Evolutionary conservation across 2,329 filamentous ascomycete species (phyloP), one percentile per base, ranked within the genome.

Genomic region (Mycocentrospora acerina): DNA sequence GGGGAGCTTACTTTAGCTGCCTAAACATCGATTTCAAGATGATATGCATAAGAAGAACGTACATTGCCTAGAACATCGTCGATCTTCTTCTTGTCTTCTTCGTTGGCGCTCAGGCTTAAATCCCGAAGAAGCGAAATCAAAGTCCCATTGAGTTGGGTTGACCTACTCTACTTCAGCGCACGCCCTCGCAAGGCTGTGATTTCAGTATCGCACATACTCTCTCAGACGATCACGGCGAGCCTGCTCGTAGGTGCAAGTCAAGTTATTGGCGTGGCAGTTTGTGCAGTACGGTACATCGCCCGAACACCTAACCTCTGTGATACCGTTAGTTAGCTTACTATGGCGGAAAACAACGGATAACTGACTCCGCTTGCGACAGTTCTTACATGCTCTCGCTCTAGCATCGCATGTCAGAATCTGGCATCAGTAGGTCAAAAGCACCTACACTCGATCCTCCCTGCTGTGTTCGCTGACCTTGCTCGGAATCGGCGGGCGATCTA

Each of bases 281-380:
- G 33, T 26, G 27, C 56, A 60, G 7, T 32, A 33, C 15, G 58
- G 58, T 7, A 33, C 29, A 9, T 52, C 54, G 11, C 58, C 58
- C 13, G 53, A 52, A 33, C 58, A 62, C 30, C 46, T 57, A 13
- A 59, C 49, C 35, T 60, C 51, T 57, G 15, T 9, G 12, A 26
- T 8, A 7, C 13, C 11, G 10, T 36, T 10, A 29, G 38, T 18
- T 35, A 36, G 42, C 22, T n/a, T 15, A 4, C 4, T 5, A 7
- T 7, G 3, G 11, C 7, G 12, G 3, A n/a, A 8, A 27, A 24
- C 11, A 5, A 10, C 14, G 7, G 3, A 14, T 12, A n/a, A 25
- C 45, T 12, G 30, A 56, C 54, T 59, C 39, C 55, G 50, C 26
- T 35, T 55, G 16, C 55, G 54, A 31, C 54, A 59, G 7, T 35